Percentiles rank a stretch among this genome's conserved stretches.
These are phyloP conservation scores for Carpinus viminea DNA, from an alignment of 306 rosid genomes.

Conservation along the genomic window DNA sequence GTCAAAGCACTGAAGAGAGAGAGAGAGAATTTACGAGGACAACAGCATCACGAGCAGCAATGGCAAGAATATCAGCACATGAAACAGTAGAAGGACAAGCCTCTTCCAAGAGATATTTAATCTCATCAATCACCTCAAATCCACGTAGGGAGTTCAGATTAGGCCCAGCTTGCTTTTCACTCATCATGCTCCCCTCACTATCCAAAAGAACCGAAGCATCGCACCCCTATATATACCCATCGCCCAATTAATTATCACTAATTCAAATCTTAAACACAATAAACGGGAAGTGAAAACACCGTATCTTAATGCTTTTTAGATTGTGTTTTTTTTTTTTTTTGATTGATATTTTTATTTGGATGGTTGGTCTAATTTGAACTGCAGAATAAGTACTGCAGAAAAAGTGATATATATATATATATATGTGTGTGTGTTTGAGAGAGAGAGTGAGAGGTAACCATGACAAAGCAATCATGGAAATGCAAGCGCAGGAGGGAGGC, in stretches of 20 bases:
- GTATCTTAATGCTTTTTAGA: too few species aligned
- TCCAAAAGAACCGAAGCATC: slow-evolving; percentile 92
- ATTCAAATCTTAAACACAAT: too few species aligned
- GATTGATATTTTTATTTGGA: too few species aligned
- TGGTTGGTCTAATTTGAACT: too few species aligned
- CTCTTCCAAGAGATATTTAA: slow-evolving; percentile 61
- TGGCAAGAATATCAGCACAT: slow-evolving; percentile 83
- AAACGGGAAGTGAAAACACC: too few species aligned
- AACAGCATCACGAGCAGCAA: slow-evolving; percentile 88
- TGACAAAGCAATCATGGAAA: slow-evolving; percentile 90
- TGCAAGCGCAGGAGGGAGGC: slow-evolving; percentile 90
- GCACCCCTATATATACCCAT: slow-evolving; percentile 56
- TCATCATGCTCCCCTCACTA: slow-evolving; percentile 51
- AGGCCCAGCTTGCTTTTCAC: slow-evolving; percentile 83
- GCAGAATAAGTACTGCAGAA: too few species aligned
- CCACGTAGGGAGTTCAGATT: slow-evolving; percentile 74
- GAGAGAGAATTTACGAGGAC: slow-evolving; percentile 36
- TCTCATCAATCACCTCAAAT: slow-evolving; percentile 67
- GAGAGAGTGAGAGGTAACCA: slow-evolving; percentile 38
- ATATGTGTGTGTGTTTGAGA: too few species aligned
- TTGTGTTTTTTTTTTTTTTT: too few species aligned
- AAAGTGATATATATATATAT: too few species aligned
- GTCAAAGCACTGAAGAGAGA: not conserved
- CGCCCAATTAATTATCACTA: too few species aligned
- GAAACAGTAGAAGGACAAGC: slow-evolving; percentile 80